Percentiles rank a stretch among this genome's conserved stretches.
Evolutionary conservation across 176 grass and related monocot species (phyloP).

Genomic region (Dactylis glomerata): DNA sequence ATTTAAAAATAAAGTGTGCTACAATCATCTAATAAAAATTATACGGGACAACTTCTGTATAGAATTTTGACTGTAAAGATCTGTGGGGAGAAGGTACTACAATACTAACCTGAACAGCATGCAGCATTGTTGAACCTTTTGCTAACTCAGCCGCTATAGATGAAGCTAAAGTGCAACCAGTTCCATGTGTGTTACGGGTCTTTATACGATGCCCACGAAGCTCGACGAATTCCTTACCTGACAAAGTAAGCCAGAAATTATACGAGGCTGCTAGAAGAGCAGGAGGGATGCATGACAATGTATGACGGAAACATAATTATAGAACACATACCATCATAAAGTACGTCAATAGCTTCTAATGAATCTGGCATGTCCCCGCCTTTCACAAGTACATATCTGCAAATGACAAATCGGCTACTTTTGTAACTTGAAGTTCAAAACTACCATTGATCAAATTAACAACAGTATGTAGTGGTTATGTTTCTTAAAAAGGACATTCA

Average conservation of each 20-base stretch:
- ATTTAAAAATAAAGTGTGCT: neutral
- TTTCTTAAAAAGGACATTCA: neutral
- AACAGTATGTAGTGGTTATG: neutral
- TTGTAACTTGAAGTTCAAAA: neutral
- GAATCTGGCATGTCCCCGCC: slow-evolving; percentile 73
- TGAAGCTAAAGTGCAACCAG: slow-evolving; percentile 95
- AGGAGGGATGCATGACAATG: neutral
- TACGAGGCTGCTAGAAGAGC: neutral
- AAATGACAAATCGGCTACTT: slow-evolving; percentile 24
- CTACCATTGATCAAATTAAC: neutral
- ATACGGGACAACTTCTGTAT: neutral
- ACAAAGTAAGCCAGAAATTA: too few relatives aligned
- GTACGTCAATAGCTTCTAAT: slow-evolving; percentile 63
- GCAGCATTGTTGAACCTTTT: slow-evolving; percentile 75
- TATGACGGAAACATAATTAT: neutral
- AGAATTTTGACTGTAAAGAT: neutral
- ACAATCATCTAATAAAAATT: neutral
- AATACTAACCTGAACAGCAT: slow-evolving; percentile 63
- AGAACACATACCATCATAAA: slow-evolving; percentile 73
- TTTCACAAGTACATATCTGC: slow-evolving; percentile 93
- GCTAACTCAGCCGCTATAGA: slow-evolving; percentile 89
- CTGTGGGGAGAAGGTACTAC: neutral
- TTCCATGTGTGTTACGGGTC: slow-evolving; percentile 86
- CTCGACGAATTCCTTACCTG: slow-evolving; percentile 82
- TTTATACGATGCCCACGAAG: slow-evolving; percentile 62